Evolutionary conservation across 352 stramenopile species (phyloP), one percentile per base, ranked within the genome.

Genomic region (Elongisporangium prolatum): DNA sequence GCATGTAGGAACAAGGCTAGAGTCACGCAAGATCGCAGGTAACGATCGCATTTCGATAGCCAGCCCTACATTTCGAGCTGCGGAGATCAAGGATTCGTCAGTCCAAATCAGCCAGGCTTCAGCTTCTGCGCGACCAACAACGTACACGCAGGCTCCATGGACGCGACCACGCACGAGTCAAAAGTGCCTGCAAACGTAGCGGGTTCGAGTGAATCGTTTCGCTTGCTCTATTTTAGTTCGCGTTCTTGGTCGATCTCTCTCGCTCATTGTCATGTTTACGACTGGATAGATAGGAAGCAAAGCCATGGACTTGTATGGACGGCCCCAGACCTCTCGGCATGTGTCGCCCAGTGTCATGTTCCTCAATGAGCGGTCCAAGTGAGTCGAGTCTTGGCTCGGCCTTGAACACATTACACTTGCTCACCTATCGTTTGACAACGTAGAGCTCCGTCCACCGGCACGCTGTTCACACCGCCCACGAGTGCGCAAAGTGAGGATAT

Each of bases 231-330:
- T 40, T 40, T 40, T 40, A 9, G 28, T 40, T 9, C 28, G 28
- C 4, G 28, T 13, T 40, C 28, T 40, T 5, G 28, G 28, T 40
- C 28, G 28, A 40, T 40, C 28, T 5, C 4, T 40, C 4, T 6
- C 28, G 2, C 28, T 40, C 28, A 40, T 40, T 40, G 28, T 9
- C 28, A 40, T 40, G 28, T 40, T 40, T 40, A 40, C 47, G 6
- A 51, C n/a, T 21, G n/a, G 47, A 22, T 22, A 22, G 28, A 40
- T 1, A 40, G 28, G 44, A n/a, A n/a, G n/a, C n/a, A n/a, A n/a
- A 37, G 14, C 22, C 28, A 78, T 81, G 73, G 73, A 82, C 56
- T 57, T 64, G 50, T 82, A 82, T n/a, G 70, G 70, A 4, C 73
- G 73, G n/a, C 73, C 73, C 0, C 63, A 62, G 58, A 56, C 56